Evolutionary conservation across 768 basidiomycete species (phyloP).

Genomic region (Mycena olivaceomarginata): DNA sequence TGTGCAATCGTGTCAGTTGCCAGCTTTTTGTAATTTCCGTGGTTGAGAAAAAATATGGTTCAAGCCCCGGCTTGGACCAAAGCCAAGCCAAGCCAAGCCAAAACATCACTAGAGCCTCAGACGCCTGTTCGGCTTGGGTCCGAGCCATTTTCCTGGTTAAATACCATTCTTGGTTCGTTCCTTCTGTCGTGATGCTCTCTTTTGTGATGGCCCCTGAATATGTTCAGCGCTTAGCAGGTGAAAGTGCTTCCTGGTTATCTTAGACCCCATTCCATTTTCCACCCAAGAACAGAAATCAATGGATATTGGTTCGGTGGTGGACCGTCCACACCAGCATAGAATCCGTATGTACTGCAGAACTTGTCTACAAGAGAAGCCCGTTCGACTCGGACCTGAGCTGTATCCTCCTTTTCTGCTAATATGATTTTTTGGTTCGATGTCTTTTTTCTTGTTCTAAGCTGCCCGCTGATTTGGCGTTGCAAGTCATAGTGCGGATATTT

Average conservation of each 20-base stretch:
- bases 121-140: too few species aligned
- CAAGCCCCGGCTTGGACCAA: too few species aligned
- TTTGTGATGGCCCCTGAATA: neutral
- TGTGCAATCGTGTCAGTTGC: too few species aligned
- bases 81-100: too few species aligned
- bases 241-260: neutral
- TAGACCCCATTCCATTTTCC: neutral
- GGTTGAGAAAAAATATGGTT: too few species aligned
- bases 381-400: neutral
- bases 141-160: too few species aligned
- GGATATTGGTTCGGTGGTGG: neutral
- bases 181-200: conserved; percentile 7
- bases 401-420: neutral
- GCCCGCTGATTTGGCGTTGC: neutral
- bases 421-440: neutral
- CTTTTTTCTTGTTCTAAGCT: neutral
- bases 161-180: neutral
- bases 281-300: neutral
- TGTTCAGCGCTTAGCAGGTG: neutral
- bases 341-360: conserved; percentile 1
- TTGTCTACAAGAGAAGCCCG: neutral
- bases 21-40: too few species aligned
- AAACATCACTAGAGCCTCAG: too few species aligned
- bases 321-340: neutral
- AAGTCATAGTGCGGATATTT: conserved; percentile 7